Evolutionary conservation across 192 early-diverging fungal species (phyloP).

Genomic region (Backusella psychrophila): DNA sequence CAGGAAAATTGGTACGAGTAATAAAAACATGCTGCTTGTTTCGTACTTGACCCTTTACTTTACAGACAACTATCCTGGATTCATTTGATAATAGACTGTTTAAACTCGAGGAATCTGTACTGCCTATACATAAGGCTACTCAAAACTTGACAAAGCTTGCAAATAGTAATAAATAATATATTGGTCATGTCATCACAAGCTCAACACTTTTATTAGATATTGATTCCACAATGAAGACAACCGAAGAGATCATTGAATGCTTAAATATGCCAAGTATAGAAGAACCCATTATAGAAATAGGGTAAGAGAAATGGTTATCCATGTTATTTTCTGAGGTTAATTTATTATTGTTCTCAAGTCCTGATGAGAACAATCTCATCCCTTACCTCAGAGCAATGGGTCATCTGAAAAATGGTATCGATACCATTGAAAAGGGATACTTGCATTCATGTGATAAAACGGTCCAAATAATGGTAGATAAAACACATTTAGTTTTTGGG

Average conservation of each 20-base stretch:
- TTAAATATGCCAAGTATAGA: slow-evolving; percentile 68
- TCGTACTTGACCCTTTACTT: background rate
- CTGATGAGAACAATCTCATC: slow-evolving; percentile 49
- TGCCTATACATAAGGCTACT: slow-evolving; percentile 80
- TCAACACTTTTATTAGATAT: slow-evolving; percentile 51
- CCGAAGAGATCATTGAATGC: slow-evolving; percentile 62
- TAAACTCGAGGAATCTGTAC: slow-evolving; percentile 69
- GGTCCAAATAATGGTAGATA: slow-evolving; percentile 40
- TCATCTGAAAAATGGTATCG: slow-evolving; percentile 48
- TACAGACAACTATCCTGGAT: slow-evolving; percentile 64
- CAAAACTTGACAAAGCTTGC: slow-evolving; percentile 68
- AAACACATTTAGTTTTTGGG: too few relatives aligned
- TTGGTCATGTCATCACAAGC: background rate
- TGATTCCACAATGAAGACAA: slow-evolving; percentile 55
- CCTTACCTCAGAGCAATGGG: slow-evolving; percentile 61
- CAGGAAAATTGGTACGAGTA: slow-evolving; percentile 33
- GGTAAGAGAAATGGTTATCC: slow-evolving; percentile 31
- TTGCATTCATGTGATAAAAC: slow-evolving; percentile 44
- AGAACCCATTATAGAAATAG: slow-evolving; percentile 63
- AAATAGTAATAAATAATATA: slow-evolving; percentile 58
- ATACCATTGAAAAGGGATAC: slow-evolving; percentile 31
- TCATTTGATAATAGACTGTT: slow-evolving; percentile 74
- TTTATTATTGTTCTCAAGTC: slow-evolving; percentile 32
- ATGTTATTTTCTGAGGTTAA: background rate
- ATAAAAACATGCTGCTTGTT: background rate